Evolutionary conservation across 495 filamentous ascomycete species (phyloP), one percentile per base, ranked within the genome.

Genomic region (Neurospora sp.): DNA sequence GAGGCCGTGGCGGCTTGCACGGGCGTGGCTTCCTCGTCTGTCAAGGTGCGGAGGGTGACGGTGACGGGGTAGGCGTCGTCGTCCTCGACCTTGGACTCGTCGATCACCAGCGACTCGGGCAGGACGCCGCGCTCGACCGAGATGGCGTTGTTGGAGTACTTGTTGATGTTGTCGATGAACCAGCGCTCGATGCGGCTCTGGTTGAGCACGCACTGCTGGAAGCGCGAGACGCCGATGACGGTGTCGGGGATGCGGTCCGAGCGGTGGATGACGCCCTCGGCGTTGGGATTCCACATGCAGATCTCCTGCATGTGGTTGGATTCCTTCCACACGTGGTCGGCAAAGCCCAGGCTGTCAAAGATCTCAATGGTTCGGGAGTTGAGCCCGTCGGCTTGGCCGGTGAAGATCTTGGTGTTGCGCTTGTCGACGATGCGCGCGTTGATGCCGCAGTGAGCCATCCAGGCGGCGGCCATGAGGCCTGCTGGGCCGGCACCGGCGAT

Each of bases 401-500:
- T 70, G 49, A 78, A 76, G 70, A 79, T 75, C 72, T 79, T 79
- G 54, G 78, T 74, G 72, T 74, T 75, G 40, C 87, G 83, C 75
- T 91, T 91, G 78, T 92, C 90, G 23, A 93, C 77, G 27, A 91
- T 87, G 6, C 88, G 84, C 7, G 87, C 79, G n/a, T 85, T 79
- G 71, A 92, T 83, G 5, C 88, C 89, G 74, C 83, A 89, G 60
- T 85, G 85, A 14, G 90, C 85, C 79, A 91, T 86, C 87, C 90
- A 92, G 54, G 86, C 83, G 1, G 90, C 89, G 37, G 86, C 85
- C 86, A 90, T 90, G 10, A 92, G 84, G 27, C 87, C 89, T 2
- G 90, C 86, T 1, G 91, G 90, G 18, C 90, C 90, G n/a, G 90
- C 89, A 40, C 91, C 91, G 41, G 91, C 80, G 66, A 92, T 88